Evolutionary conservation across 148 eudicot species (phyloP).

Genomic region (Chenopodium suecicum): DNA sequence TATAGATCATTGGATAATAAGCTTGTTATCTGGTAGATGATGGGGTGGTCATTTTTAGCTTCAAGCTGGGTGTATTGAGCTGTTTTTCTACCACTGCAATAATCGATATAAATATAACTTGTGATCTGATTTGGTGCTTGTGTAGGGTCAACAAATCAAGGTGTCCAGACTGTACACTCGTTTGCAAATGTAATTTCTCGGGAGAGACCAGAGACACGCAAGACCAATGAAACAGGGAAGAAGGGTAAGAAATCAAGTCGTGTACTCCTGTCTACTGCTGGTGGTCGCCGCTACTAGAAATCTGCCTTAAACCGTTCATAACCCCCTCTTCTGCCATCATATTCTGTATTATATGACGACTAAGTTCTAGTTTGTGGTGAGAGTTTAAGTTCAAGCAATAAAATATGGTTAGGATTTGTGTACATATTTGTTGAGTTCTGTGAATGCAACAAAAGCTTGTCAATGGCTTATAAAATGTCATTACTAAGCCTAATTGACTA

Average conservation of each 20-base stretch:
- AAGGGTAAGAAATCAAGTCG: constrained; percentile 83
- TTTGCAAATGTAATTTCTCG: constrained; percentile 77
- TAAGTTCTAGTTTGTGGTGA: background rate
- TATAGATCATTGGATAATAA: background rate
- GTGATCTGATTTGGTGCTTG: constrained; percentile 11
- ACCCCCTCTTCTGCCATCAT: background rate
- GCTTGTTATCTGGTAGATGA: background rate
- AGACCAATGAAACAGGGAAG: constrained; percentile 56
- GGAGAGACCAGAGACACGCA: constrained; percentile 44
- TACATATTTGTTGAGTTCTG: background rate
- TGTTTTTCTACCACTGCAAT: background rate
- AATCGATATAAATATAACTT: background rate
- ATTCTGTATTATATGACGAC: background rate
- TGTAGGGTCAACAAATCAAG: constrained; percentile 50
- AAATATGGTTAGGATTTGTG: background rate
- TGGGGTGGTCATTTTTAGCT: background rate
- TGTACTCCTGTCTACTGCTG: constrained; percentile 83
- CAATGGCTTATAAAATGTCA: background rate
- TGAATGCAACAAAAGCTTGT: background rate
- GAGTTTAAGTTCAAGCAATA: constrained; percentile 16
- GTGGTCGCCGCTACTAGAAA: constrained; percentile 82
- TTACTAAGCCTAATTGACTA: background rate
- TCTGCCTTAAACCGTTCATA: background rate
- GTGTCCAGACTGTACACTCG: constrained; percentile 48
- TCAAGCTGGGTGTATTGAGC: background rate